Evolutionary conservation across 805 yeast species (phyloP).

Genomic region (Saccharomycopsis microspora): DNA sequence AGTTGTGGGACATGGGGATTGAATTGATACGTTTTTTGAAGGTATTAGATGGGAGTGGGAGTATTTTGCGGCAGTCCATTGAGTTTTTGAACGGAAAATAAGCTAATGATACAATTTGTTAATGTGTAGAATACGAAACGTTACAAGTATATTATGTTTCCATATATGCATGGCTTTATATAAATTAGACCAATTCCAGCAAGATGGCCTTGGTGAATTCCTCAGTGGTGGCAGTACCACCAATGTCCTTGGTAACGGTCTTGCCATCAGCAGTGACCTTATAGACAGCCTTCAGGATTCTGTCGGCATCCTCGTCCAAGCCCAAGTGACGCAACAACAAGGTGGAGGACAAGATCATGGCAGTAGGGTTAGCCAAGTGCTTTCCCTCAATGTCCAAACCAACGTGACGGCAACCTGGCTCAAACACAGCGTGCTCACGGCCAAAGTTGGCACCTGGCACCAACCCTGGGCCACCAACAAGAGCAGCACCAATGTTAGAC

Average conservation of each 20-base stretch:
- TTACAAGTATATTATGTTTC: not conserved
- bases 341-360: constrained; percentile 84
- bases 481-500: constrained; percentile 96
- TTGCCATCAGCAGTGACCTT: constrained; percentile 84
- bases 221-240: constrained; percentile 81
- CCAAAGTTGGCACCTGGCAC: constrained; percentile 99
- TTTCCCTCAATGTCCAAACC: constrained; percentile 93
- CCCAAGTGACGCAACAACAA: constrained; percentile 95
- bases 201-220: constrained; percentile 92
- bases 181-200: constrained; percentile 34
- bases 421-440: constrained; percentile 94
- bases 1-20: constrained; percentile 23
- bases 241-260: constrained; percentile 78
- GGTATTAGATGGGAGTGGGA: constrained; percentile 18
- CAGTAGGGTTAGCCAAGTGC: constrained; percentile 96
- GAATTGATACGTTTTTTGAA: constrained; percentile 23
- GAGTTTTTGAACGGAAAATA: not conserved
- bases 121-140: not conserved
- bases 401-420: constrained; percentile 99
- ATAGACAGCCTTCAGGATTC: constrained; percentile 81
- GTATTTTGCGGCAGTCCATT: constrained; percentile 7
- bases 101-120: not conserved
- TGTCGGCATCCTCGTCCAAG: constrained; percentile 72
- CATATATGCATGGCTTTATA: not conserved
- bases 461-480: constrained; percentile 91